Base-by-base conservation (phyloP, 108 stramenopile genomes). In the Cyclotella atomus region DNA sequence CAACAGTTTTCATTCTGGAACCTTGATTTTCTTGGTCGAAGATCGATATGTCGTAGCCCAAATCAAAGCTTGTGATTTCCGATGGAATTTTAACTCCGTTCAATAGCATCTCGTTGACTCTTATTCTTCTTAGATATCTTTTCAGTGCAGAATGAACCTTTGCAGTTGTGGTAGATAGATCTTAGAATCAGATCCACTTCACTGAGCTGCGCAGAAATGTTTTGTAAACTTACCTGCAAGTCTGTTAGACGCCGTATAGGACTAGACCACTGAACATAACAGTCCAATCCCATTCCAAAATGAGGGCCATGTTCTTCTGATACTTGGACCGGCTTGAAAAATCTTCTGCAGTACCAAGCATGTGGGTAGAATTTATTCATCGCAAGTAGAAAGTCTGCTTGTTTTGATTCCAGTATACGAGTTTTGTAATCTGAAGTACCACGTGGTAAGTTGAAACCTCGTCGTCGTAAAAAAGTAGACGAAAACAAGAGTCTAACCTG, bases 181-280 rank as follows among this genome's bases (percentile, higher is more conserved):
- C n/a, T n/a, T n/a, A n/a, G n/a, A n/a, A n/a, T n/a, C n/a, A n/a
- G n/a, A n/a, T n/a, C n/a, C n/a, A n/a, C n/a, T n/a, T n/a, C n/a
- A n/a, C n/a, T n/a, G n/a, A n/a, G n/a, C n/a, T n/a, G n/a, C n/a
- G n/a, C n/a, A n/a, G n/a, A n/a, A 30, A 33, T 19, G 50, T 36
- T 14, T 20, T 19, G n/a, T n/a, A n/a, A n/a, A n/a, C 46, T 41
- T 43, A 75, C 73, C 66, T 86, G 70, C 41, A 87, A 64, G 73
- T 87, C 86, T 30, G 76, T 72, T 7, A 81, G 59, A 12, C 93
- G 84, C 2, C 93, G 86, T 35, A 94, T 94, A 24, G 93, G 93
- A 38, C 83, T 84, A 15, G 83, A 83, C 93, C 93, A 94, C 73
- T 94, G 93, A 6, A 90, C 85, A 59, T 94, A 94, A 62, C 85